Evolutionary conservation across 129 eudicot genomes (phyloP).

Genomic region (Cynara cardunculus): DNA sequence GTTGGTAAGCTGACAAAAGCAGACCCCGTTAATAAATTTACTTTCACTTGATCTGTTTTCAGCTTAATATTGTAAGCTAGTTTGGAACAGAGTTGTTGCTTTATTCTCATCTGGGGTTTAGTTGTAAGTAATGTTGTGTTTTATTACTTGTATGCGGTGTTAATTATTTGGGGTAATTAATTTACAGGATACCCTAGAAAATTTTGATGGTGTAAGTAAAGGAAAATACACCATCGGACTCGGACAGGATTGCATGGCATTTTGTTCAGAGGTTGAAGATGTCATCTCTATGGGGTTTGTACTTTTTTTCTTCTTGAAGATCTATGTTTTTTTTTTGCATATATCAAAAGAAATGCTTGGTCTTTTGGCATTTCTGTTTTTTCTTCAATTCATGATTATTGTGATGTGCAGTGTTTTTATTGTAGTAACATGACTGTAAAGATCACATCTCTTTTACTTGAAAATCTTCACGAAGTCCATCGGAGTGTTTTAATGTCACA

Average conservation of each 20-base stretch:
- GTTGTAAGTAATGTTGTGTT: neutral
- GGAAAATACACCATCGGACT: constrained; percentile 98
- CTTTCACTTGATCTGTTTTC: neutral
- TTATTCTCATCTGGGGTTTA: neutral
- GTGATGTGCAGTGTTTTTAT: neutral
- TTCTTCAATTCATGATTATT: neutral
- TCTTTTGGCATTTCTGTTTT: neutral
- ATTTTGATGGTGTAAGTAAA: constrained; percentile 93
- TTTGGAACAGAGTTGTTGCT: neutral
- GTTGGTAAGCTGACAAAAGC: neutral
- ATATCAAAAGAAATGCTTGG: neutral
- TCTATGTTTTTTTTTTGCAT: neutral
- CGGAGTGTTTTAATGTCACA: constrained; percentile 9
- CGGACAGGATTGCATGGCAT: constrained; percentile 99
- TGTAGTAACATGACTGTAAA: neutral
- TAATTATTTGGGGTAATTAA: neutral
- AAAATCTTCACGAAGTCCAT: neutral
- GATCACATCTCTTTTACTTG: neutral
- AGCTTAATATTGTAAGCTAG: constrained; percentile 1
- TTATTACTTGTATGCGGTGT: neutral
- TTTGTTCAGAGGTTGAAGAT: constrained; percentile 97
- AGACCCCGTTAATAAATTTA: neutral
- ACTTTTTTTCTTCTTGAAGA: neutral
- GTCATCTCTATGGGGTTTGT: constrained; percentile 95
- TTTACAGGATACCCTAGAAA: constrained; percentile 77